Base-by-base conservation (phyloP, 164 flowering plant genomes). In the Saururus chinensis region DNA sequence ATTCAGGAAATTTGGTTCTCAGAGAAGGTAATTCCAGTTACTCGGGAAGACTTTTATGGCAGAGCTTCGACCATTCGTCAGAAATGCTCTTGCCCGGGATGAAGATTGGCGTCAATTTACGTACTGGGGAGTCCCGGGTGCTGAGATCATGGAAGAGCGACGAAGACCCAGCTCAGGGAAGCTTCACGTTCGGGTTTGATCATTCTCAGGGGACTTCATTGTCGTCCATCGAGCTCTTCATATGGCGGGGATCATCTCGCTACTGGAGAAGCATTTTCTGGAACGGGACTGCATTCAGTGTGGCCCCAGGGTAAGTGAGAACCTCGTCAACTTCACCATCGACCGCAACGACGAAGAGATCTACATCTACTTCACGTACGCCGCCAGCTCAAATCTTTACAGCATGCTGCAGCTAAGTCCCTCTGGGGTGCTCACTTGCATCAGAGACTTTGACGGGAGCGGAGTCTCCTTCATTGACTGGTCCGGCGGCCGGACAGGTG, bases 61-160 rank as follows among this genome's bases (percentile, higher is more conserved):
- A 79, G 60, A 80, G 80, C 61, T 79, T 80, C 62, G 60, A 69
- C 24, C 20, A 73, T 53, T 82, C 82, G 1, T 17, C 69, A 7
- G 64, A 81, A 49, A 64, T 79, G 0, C 42, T 69, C 10, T 16
- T 80, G 20, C 75, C 78, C 0, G 67, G 55, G 0, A 70, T 72
- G 79, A 71, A 54, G 52, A 4, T 81, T 0, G 64, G 63, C 6
- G 22, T 58, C 23, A 60, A 76, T 52, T 9, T 19, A 5, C 63
- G 41, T 7, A 70, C 67, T 0, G 71, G 74, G 8, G 37, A 55
- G 58, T 68, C 57, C 1, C 30, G 19, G 0, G 11, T 40, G 14
- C 25, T 76, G 19, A 66, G 69, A 4, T 74, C 84, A 0, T 81
- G 85, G 85, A 75, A 64, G 56, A 68, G 59, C 23, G 51, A 35